These are phyloP conservation scores for Arabis alpina DNA, from an alignment of 345 rosid species.

Conservation along the genomic window DNA sequence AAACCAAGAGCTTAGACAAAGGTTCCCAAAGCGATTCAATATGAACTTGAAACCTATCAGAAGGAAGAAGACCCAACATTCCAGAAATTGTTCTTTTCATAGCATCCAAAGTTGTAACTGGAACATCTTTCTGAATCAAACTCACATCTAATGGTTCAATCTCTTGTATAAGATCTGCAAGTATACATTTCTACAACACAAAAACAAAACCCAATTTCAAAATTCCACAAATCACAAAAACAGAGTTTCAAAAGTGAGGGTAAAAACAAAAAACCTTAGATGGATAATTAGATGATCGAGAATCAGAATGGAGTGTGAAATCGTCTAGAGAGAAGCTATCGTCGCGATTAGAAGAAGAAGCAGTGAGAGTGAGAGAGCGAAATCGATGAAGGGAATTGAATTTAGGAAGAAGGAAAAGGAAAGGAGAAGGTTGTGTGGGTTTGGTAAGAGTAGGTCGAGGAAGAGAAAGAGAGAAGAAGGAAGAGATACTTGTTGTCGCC, in stretches of 20 bases:
- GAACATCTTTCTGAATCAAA: conserved; percentile 85
- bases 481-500: conserved; percentile 35
- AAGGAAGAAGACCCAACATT: conserved; percentile 96
- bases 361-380: conserved; percentile 40
- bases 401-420: conserved; percentile 43
- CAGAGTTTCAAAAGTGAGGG: background rate
- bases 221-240: background rate
- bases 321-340: conserved; percentile 57
- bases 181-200: conserved; percentile 59
- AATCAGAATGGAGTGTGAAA: conserved; percentile 42
- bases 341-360: conserved; percentile 48
- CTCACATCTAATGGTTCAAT: conserved; percentile 93
- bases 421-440: conserved; percentile 33
- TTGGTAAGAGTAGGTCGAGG: conserved; percentile 36
- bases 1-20: conserved; percentile 80
- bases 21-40: conserved; percentile 96
- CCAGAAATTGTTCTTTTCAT: conserved; percentile 97
- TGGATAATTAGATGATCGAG: conserved; percentile 38
- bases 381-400: conserved; percentile 37
- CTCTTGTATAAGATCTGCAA: conserved; percentile 75
- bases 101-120: conserved; percentile 85
- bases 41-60: conserved; percentile 84
- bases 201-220: background rate
- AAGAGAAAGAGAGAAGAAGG: conserved; percentile 46
- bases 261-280: conserved; percentile 50